Conservation (phyloP, 2,329 filamentous ascomycete species). For the Ophiocordyceps camponoti-rufipedis region DNA sequence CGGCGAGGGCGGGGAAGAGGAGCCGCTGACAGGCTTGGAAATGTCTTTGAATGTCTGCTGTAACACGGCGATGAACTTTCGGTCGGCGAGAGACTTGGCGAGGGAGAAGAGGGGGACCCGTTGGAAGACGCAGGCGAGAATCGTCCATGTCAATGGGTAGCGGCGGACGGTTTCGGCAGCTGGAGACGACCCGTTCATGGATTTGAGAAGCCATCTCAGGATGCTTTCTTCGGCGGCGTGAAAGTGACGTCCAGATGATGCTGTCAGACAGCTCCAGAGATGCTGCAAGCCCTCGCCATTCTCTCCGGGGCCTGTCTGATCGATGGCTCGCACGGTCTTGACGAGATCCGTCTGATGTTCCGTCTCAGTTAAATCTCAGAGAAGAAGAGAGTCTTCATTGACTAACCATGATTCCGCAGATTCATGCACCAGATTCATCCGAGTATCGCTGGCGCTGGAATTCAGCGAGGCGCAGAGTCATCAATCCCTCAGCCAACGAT, state of each 20-base stretch:
- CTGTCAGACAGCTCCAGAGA: constrained; percentile 30
- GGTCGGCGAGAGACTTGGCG: constrained; percentile 52
- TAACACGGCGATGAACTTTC: constrained; percentile 47
- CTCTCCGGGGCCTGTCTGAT: constrained; percentile 27
- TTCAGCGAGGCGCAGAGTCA: neutral
- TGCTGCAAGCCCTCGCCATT: constrained; percentile 26
- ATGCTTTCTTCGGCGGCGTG: constrained; percentile 38
- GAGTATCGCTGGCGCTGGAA: neutral
- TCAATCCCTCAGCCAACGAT: neutral
- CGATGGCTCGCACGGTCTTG: constrained; percentile 34
- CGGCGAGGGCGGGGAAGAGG: constrained; percentile 9
- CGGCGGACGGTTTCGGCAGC: constrained; percentile 33
- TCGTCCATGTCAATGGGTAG: constrained; percentile 39
- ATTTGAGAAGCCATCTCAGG: constrained; percentile 44
- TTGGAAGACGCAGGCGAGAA: constrained; percentile 41
- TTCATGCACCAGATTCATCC: neutral
- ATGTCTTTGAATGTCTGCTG: constrained; percentile 46
- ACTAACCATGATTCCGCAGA: neutral
- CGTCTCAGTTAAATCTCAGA: neutral
- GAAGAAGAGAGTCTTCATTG: neutral
- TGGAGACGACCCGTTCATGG: constrained; percentile 30
- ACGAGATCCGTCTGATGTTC: constrained; percentile 23
- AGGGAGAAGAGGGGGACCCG: constrained; percentile 51
- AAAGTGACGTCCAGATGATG: constrained; percentile 21
- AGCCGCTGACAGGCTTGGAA: constrained; percentile 14